Conservation (phyloP, 805 yeast genomes). For the Starmerella ratchasimensis region DNA sequence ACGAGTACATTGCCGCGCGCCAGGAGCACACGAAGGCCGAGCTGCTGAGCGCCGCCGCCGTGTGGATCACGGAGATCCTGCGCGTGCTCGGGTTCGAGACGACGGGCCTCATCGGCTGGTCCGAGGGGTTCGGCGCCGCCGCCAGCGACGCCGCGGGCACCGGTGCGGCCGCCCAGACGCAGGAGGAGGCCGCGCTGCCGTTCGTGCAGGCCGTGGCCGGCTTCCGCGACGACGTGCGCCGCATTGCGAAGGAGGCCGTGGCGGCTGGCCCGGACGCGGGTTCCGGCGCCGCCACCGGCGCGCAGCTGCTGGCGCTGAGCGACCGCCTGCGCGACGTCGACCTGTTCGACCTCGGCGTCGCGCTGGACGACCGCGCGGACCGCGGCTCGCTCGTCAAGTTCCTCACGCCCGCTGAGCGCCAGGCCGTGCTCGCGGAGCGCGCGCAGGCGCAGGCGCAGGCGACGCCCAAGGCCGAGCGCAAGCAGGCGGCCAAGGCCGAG, state of each 20-base stretch:
- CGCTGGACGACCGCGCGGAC: slow-evolving; percentile 75
- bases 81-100: slow-evolving; percentile 62
- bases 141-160: slow-evolving; percentile 10
- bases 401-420: slow-evolving; percentile 52
- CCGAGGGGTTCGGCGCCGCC: slow-evolving; percentile 27
- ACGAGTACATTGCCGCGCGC: slow-evolving; percentile 51
- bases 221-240: slow-evolving; percentile 74
- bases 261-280: no score
- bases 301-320: slow-evolving; percentile 47
- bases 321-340: slow-evolving; percentile 64
- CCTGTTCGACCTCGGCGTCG: slow-evolving; percentile 59
- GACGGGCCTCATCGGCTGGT: slow-evolving; percentile 67
- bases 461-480: slow-evolving; percentile 44
- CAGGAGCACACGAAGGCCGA: slow-evolving; percentile 42
- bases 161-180: slow-evolving; percentile 18
- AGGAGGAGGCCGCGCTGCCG: slow-evolving; percentile 66
- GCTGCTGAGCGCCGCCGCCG: slow-evolving; percentile 47
- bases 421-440: slow-evolving; percentile 44
- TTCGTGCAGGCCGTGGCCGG: slow-evolving; percentile 60
- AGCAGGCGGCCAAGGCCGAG: slow-evolving; percentile 27
- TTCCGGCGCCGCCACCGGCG: slow-evolving; percentile 29
- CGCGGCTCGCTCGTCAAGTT: slow-evolving; percentile 75
- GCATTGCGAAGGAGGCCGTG: slow-evolving; percentile 61
- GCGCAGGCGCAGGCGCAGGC: slow-evolving; percentile 43
- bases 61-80: slow-evolving; percentile 59